Conservation (phyloP, 805 yeast genomes). For the Clavispora vitiphila region DNA sequence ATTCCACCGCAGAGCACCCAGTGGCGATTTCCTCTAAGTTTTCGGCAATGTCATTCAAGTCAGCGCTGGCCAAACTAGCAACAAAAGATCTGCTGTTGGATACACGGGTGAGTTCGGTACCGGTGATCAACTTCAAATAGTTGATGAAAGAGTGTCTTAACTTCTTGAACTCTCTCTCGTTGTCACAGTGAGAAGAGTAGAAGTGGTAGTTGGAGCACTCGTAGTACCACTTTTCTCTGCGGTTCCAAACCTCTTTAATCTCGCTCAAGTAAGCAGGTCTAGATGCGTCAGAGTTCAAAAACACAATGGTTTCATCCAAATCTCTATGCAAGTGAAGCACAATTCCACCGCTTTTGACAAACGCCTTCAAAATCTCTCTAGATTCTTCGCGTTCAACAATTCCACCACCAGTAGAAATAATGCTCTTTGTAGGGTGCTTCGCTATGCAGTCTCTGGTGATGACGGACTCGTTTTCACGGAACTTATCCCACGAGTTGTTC, state of each 20-base stretch:
- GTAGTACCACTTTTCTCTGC: constrained; percentile 74
- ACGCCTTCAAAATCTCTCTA: constrained; percentile 56
- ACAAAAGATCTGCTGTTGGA: constrained; percentile 56
- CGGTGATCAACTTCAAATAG: constrained; percentile 60
- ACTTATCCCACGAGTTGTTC: constrained; percentile 78
- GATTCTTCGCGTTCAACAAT: constrained; percentile 75
- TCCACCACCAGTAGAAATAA: constrained; percentile 96
- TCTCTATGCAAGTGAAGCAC: constrained; percentile 91
- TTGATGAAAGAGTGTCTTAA: constrained; percentile 55
- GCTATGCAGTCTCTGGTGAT: constrained; percentile 49
- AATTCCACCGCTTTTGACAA: constrained; percentile 56
- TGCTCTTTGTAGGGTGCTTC: constrained; percentile 44
- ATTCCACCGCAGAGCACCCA: constrained; percentile 80
- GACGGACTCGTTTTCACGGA: constrained; percentile 62
- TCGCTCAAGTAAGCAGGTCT: constrained; percentile 87
- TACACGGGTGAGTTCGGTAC: constrained; percentile 35
- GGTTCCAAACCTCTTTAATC: constrained; percentile 74
- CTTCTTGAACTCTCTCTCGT: constrained; percentile 47
- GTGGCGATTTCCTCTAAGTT: constrained; percentile 49
- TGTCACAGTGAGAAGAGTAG: constrained; percentile 68
- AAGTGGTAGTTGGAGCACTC: constrained; percentile 76
- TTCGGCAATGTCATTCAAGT: constrained; percentile 42
- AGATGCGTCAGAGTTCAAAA: constrained; percentile 69
- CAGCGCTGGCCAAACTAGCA: constrained; percentile 67
- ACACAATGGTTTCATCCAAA: constrained; percentile 70